These are phyloP conservation scores for Picocystis sp. DNA, from an alignment of 163 green algal species.

Conservation along the genomic window DNA sequence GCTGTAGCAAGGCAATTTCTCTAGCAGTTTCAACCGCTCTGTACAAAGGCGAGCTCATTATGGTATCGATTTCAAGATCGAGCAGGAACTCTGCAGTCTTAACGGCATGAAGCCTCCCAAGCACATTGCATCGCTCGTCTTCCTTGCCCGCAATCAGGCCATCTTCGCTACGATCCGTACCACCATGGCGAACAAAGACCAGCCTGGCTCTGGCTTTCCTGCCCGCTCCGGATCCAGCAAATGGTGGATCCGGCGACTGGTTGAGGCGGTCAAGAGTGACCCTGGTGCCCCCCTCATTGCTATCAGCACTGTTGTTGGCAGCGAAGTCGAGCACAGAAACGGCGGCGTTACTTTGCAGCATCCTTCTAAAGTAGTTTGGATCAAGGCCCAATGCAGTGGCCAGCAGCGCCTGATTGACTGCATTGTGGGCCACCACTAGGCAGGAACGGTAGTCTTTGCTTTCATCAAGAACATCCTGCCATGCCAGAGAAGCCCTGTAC, in stretches of 20 bases:
- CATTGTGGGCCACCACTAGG: slow-evolving; percentile 93
- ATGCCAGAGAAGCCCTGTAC: slow-evolving; percentile 55
- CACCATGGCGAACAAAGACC: slow-evolving; percentile 33
- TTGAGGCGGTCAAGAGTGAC: slow-evolving; percentile 30
- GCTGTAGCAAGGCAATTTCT: slow-evolving; percentile 23
- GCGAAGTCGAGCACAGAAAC: slow-evolving; percentile 64
- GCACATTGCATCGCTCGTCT: slow-evolving; percentile 15
- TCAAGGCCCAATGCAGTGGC: slow-evolving; percentile 52
- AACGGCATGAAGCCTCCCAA: no score
- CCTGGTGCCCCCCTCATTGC: neutral
- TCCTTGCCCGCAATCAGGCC: slow-evolving; percentile 21
- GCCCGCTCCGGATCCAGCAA: slow-evolving; percentile 16
- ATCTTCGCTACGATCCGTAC: slow-evolving; percentile 22
- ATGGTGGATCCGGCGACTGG: slow-evolving; percentile 28
- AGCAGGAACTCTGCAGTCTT: slow-evolving; percentile 4
- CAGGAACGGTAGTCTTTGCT: slow-evolving; percentile 2
- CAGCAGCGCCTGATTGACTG: slow-evolving; percentile 86
- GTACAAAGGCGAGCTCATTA: slow-evolving; percentile 25
- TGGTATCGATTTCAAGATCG: slow-evolving; percentile 12
- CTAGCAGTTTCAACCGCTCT: slow-evolving; percentile 23
- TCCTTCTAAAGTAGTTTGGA: slow-evolving; percentile 47
- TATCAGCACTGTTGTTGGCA: slow-evolving; percentile 1
- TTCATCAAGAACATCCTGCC: slow-evolving; percentile 40
- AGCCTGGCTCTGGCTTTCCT: slow-evolving; percentile 15
- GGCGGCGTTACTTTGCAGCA: slow-evolving; percentile 68